Base-by-base conservation (phyloP, 2,329 filamentous ascomycete species). In the Aspergillus ibericus region DNA sequence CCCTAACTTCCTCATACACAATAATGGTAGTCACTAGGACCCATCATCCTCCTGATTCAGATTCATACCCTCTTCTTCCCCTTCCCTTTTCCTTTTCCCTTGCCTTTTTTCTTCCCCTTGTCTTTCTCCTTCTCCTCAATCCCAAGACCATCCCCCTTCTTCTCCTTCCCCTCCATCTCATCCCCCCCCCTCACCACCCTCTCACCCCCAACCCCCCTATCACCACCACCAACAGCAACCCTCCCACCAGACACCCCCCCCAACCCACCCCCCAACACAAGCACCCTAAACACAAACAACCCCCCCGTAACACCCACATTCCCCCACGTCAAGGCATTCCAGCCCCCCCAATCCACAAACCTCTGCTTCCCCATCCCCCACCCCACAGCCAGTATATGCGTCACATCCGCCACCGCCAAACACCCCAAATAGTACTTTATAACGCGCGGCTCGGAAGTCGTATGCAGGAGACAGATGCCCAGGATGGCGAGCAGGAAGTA, bases 271-370 rank as follows among this genome's bases (percentile, higher is more conserved):
- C 81, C 56, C 5, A 90, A 75, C 70, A 88, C 89, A 15, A 80
- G 75, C 16, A 82, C 77, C 44, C 87, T 80, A 57, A 82, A 82
- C 25, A 82, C 54, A 55, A 85, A 85, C 29, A 90, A 74, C 54
- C 85, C 83, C 0, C 74, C 83, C 25, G 88, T 91, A 51, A 82
- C 80, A 7, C 82, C 87, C 61, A 92, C 80, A 67, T 92, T 92
- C 2, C 89, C 89, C 85, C 86, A 90, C n/a, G 86, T 83, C 78
- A 88, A 83, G 34, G 82, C 77, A 70, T 90, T 91, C 89, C 89
- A 92, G 20, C 72, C 75, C 4, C 68, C 73, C 10, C 88, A 73
- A 63, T 85, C 81, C 46, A 83, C 61, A 48, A 84, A 80, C 34
- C 75, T 76, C 9, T 83, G 79, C 69, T 78, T 78, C 8, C 86